phyloP scores from a whole-genome alignment of 305 asterid genomes.

The Ilex paraguariensis region DNA sequence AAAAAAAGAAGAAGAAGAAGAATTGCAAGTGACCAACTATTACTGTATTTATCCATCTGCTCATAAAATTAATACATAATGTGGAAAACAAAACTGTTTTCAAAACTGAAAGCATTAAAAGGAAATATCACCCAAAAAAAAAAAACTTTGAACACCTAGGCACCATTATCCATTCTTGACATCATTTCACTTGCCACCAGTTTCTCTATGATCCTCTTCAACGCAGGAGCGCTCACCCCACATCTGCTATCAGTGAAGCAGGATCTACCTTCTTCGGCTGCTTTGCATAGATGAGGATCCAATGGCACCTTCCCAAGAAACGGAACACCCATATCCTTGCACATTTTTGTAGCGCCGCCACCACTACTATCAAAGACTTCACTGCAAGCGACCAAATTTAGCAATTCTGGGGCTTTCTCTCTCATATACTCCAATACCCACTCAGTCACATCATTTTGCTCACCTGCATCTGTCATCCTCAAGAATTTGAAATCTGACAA shows the following conservation, averaged over 20 bases:
- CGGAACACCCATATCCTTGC: conserved; percentile 69
- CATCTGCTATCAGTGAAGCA: conserved; percentile 64
- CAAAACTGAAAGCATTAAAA: too few species aligned
- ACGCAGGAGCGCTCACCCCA: conserved; percentile 50
- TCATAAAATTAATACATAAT: too few species aligned
- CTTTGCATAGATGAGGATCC: conserved; percentile 86
- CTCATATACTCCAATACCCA: conserved; percentile 37
- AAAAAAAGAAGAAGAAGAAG: too few species aligned
- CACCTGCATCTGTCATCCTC: conserved; percentile 40
- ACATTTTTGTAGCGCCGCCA: conserved; percentile 94
- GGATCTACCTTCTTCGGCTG: conserved; percentile 91
- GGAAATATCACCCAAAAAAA: too few species aligned
- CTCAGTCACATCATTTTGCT: conserved; percentile 52
- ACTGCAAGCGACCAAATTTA: conserved; percentile 42
- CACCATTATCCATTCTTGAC: conserved; percentile 30
- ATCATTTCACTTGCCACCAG: conserved; percentile 35
- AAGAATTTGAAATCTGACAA: conserved; percentile 52
- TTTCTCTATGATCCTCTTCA: conserved; percentile 50
- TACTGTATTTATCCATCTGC: too few species aligned
- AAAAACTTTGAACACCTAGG: conserved; percentile 4
- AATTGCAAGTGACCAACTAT: too few species aligned
- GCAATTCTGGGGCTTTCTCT: conserved; percentile 68
- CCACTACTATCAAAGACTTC: conserved; percentile 88
- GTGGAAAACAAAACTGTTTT: too few species aligned
- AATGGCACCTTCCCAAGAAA: conserved; percentile 85